Evolutionary conservation across 345 rosid species (phyloP).

Genomic region (Gossypioides kirkii): DNA sequence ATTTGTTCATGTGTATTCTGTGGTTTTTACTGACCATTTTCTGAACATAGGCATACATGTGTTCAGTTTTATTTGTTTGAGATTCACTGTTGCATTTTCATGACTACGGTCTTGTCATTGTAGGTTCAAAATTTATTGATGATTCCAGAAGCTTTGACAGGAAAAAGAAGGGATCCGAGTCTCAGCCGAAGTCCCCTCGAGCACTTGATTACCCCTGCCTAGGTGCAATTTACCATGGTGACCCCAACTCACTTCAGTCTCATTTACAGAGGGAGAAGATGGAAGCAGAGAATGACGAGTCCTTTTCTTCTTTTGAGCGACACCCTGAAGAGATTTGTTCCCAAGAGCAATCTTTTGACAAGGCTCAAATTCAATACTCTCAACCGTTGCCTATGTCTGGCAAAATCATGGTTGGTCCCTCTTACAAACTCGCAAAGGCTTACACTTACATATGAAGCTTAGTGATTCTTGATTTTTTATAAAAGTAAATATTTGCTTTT

Average conservation of each 20-base stretch:
- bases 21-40: too few species aligned
- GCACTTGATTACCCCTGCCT: constrained; percentile 20
- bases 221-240: constrained; percentile 23
- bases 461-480: neutral
- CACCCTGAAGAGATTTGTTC: constrained; percentile 31
- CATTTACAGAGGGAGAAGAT: constrained; percentile 23
- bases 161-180: constrained; percentile 49
- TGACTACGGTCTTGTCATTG: constrained; percentile 10
- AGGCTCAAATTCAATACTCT: constrained; percentile 30
- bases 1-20: too few species aligned
- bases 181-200: constrained; percentile 42
- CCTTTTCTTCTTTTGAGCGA: constrained; percentile 38
- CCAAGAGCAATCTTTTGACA: constrained; percentile 36
- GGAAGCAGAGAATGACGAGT: constrained; percentile 25
- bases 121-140: constrained; percentile 46
- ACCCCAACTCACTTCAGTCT: constrained; percentile 25
- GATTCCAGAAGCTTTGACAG: constrained; percentile 54
- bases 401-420: constrained; percentile 16
- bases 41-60: too few species aligned
- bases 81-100: neutral
- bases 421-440: neutral
- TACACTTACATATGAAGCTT: neutral
- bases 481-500: neutral
- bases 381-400: constrained; percentile 27
- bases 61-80: constrained; percentile 21